Base-by-base conservation (phyloP, 441 rosid genomes). In the Omphalea diandra region DNA sequence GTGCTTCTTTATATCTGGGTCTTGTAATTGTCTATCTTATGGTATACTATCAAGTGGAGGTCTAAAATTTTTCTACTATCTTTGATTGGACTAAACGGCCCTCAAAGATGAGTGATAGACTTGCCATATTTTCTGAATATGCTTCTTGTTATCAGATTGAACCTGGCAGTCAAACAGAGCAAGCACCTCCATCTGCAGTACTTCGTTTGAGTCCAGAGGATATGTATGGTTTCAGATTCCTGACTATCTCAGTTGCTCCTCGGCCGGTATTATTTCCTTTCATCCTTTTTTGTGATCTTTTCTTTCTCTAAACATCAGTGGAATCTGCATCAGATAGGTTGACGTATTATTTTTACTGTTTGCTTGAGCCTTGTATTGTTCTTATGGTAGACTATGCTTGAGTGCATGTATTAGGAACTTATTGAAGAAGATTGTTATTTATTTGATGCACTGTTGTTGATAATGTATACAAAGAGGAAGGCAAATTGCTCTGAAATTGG, bases 81-180 rank as follows among this genome's bases (percentile, higher is more conserved):
- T 18, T 60, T 36, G 36, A 26, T 38, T 49, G 15, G 49, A 22
- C 50, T 15, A 31, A 46, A 67, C 17, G 24, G n/a, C 47, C 36
- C 11, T 54, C 7, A 22, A n/a, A 68, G 47, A n/a, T 32, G 35
- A 52, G n/a, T 62, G 54, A 29, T 17, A 36, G 43, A 11, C 43
- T 41, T 18, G 38, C 43, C 59, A 10, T 70, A 8, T 66, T 43
- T 65, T 58, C 24, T 35, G 59, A 27, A 55, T 71, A 17, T 79
- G 66, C 65, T 43, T 61, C 22, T 76, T 78, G 22, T 68, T 75
- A 44, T 79, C 84, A 95, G 99, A 77, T 88, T 38, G 98, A 95
- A 79, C 99, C 99, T 63, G 99, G 99, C 57, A 88, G 98, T 85
- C 96, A 95, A 83, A 95, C 99, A 10, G 99, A 95, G 83, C 99